Conservation (phyloP, 805 yeast species). For the Candida quercuum region DNA sequence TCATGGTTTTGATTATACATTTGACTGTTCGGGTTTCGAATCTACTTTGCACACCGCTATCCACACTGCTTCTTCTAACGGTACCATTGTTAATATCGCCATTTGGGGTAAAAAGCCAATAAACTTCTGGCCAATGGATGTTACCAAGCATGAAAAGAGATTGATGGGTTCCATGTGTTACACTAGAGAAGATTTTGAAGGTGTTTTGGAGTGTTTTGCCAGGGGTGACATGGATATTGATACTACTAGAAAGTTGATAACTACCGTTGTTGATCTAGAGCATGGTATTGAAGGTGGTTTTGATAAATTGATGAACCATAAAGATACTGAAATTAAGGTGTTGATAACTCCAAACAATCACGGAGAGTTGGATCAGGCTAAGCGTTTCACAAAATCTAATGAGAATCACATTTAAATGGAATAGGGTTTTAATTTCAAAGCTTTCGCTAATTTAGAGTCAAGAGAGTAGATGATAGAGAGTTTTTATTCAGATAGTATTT, state of each 20-base stretch:
- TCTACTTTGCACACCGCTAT: constrained; percentile 49
- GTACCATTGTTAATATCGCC: constrained; percentile 59
- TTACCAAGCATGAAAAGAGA: constrained; percentile 48
- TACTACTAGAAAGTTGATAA: constrained; percentile 42
- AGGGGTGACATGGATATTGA: constrained; percentile 40
- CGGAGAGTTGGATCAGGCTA: constrained; percentile 26
- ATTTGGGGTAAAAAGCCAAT: constrained; percentile 54
- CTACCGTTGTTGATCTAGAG: constrained; percentile 45
- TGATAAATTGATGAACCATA: constrained; percentile 42
- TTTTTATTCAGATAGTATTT: too few species aligned
- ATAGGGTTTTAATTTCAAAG: too few species aligned
- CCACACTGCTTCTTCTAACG: constrained; percentile 44
- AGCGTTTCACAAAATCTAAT: constrained; percentile 9
- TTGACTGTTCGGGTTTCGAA: constrained; percentile 52
- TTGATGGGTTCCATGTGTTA: constrained; percentile 61
- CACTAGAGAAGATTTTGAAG: constrained; percentile 49
- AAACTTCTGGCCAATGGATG: constrained; percentile 47
- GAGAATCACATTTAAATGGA: background rate
- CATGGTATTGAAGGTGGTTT: constrained; percentile 52
- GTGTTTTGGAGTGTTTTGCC: constrained; percentile 46
- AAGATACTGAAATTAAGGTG: constrained; percentile 51
- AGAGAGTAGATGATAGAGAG: too few species aligned
- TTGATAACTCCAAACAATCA: constrained; percentile 44
- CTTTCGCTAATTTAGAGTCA: too few species aligned
- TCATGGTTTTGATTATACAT: constrained; percentile 44